phyloP scores from a whole-genome alignment of 148 eudicot genomes.

The Rhododendron mucronatum region DNA sequence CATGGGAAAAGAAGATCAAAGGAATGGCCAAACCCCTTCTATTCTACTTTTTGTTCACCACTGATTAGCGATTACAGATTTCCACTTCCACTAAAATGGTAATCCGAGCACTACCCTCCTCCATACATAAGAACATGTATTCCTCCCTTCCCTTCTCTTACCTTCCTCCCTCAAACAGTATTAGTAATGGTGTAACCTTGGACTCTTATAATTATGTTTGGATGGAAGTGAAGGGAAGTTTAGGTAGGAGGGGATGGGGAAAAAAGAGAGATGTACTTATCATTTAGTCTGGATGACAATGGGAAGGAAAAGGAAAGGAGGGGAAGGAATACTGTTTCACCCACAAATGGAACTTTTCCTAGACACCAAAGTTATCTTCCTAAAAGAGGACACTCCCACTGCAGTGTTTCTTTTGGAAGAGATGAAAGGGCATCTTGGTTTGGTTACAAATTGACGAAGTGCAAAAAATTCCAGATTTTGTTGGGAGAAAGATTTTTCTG shows the following conservation, averaged over 20 bases:
- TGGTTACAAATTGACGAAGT: not conserved
- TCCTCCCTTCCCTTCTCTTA: not conserved
- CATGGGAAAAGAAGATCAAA: not conserved
- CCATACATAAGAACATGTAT: not conserved
- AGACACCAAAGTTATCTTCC: not conserved
- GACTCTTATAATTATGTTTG: not conserved
- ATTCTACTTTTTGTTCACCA: not conserved
- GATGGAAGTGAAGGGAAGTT: not conserved
- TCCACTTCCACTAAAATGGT: not conserved
- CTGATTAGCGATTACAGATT: not conserved
- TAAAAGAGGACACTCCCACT: not conserved
- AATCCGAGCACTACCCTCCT: not conserved
- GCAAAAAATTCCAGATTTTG: not conserved
- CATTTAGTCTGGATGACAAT: not conserved
- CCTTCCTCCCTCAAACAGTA: not conserved
- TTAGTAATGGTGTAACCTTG: not conserved
- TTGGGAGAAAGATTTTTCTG: not conserved
- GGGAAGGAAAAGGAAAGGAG: not conserved
- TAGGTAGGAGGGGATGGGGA: not conserved
- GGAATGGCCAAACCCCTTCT: not conserved
- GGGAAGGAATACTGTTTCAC: not conserved
- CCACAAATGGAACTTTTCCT: not conserved
- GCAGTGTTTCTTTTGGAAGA: not conserved
- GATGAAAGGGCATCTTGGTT: not conserved
- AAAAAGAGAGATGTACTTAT: not conserved